Conservation (phyloP, 768 basidiomycete species). For the Serendipita sp. region DNA sequence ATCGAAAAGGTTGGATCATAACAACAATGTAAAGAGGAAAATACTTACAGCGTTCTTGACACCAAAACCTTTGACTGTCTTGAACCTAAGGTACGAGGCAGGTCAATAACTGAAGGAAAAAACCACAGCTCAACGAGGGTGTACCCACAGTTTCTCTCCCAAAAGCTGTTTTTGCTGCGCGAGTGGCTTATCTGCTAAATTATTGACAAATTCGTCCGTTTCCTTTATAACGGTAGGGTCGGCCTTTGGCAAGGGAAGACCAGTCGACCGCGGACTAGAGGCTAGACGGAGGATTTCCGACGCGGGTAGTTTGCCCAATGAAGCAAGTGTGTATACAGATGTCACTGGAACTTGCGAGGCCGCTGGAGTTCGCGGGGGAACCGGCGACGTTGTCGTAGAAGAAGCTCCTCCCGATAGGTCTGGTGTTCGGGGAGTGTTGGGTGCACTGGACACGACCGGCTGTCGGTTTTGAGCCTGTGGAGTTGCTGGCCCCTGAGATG, state of each 20-base stretch:
- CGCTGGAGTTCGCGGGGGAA: conserved; percentile 33
- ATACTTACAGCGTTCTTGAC: conserved; percentile 59
- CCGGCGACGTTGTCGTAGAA: conserved; percentile 56
- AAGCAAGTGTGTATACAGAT: conserved; percentile 38
- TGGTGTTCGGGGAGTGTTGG: conserved; percentile 55
- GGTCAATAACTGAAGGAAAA: conserved; percentile 12
- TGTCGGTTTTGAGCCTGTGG: neutral
- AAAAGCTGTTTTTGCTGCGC: conserved; percentile 62
- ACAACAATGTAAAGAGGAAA: conserved; percentile 3
- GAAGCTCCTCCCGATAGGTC: conserved; percentile 61
- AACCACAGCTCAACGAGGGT: conserved; percentile 18
- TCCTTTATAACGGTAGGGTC: conserved; percentile 53
- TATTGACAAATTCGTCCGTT: conserved; percentile 60
- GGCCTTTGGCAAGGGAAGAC: conserved; percentile 48
- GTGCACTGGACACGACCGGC: conserved; percentile 21
- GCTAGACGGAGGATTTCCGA: conserved; percentile 57
- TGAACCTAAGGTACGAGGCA: conserved; percentile 24
- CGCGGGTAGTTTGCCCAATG: conserved; percentile 60
- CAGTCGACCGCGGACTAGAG: conserved; percentile 30
- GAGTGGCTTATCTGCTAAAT: conserved; percentile 36
- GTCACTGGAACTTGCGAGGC: conserved; percentile 12
- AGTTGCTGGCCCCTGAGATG: neutral
- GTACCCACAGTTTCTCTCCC: conserved; percentile 56
- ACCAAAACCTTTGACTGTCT: conserved; percentile 56
- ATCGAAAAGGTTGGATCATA: conserved; percentile 9